These are phyloP conservation scores for Rhynchospora pubera DNA, from an alignment of 176 grass and related monocot species.

Conservation along the genomic window DNA sequence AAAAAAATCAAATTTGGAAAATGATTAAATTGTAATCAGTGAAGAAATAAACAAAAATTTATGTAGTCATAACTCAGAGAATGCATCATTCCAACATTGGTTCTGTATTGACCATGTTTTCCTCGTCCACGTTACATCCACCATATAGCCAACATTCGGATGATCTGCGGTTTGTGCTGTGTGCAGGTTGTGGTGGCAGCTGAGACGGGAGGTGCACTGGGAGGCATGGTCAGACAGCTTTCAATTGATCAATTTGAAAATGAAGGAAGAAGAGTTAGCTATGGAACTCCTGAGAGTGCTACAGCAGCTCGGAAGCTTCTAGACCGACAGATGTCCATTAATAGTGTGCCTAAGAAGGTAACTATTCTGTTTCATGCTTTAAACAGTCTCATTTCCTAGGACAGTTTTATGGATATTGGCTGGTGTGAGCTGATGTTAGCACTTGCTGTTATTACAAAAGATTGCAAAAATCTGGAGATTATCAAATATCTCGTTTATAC, in stretches of 20 bases:
- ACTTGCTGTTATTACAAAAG: not conserved
- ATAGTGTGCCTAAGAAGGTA: slow-evolving; percentile 98
- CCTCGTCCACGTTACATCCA: not conserved
- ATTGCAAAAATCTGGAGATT: not conserved
- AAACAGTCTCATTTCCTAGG: not conserved
- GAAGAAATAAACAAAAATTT: slow-evolving; percentile 2
- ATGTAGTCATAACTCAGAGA: not conserved
- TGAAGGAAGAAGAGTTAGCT: slow-evolving; percentile 94
- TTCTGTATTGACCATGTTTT: slow-evolving; percentile 8
- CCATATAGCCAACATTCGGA: not conserved
- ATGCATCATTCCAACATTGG: not conserved
- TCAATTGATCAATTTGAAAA: slow-evolving; percentile 99
- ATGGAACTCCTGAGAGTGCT: slow-evolving; percentile 94
- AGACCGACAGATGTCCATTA: slow-evolving; percentile 97
- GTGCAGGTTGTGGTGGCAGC: slow-evolving; percentile 91
- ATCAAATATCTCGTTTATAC: slow-evolving; percentile 4
- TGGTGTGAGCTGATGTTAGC: not conserved
- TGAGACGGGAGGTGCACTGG: slow-evolving; percentile 88
- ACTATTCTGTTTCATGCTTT: not conserved
- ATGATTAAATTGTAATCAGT: not conserved
- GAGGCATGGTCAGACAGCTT: slow-evolving; percentile 97
- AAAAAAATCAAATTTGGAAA: not conserved
- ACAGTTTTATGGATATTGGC: slow-evolving; percentile 1
- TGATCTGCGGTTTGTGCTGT: not conserved
- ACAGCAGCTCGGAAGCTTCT: slow-evolving; percentile 88